Base-by-base conservation (phyloP, 371 early-diverging fungal species). In the Mucor lusitanicus region DNA sequence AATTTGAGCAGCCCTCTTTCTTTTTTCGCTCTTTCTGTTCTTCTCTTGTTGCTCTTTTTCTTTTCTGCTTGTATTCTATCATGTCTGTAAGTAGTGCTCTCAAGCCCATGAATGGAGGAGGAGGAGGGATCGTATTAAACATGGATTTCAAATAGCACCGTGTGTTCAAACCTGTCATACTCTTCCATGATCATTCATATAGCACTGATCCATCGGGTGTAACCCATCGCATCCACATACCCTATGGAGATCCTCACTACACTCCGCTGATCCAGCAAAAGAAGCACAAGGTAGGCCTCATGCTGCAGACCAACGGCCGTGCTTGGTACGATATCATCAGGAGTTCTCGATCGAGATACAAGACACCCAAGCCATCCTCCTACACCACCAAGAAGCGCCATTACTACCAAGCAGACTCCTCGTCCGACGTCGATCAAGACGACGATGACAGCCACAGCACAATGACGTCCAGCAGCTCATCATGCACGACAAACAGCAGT, bases 201-300 rank as follows among this genome's bases (percentile, higher is more conserved):
- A 55, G 44, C 13, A 55, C n/a, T 25, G 39, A 53, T n/a, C 35
- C 32, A 15, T 63, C 40, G 42, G 65, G 60, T 57, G 70, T 67
- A 56, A 71, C 61, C 15, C 71, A 71, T 67, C 71, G 67, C 59
- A 71, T 71, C 42, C 67, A 71, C 54, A 71, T 71, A 35, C 71
- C 71, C 19, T 67, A 67, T 37, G 66, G 63, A 48, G 69, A 69
- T 23, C 64, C 68, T 23, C 56, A 68, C 6, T 64, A 73, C 42
- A 33, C 50, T 53, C 50, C 63, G n/a, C 39, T 69, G 6, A 59
- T 69, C 19, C 62, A 69, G n/a, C n/a, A 61, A 21, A 66, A 73
- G 33, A 73, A 64, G 28, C 33, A 55, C 40, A 65, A 67, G 48
- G 67, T 73, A 8, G 56, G 63, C 32, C 70, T 63, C 4, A 73